These are phyloP conservation scores for Boletus sp. DNA, from an alignment of 1,284 basidiomycete genomes.

Conservation along the genomic window DNA sequence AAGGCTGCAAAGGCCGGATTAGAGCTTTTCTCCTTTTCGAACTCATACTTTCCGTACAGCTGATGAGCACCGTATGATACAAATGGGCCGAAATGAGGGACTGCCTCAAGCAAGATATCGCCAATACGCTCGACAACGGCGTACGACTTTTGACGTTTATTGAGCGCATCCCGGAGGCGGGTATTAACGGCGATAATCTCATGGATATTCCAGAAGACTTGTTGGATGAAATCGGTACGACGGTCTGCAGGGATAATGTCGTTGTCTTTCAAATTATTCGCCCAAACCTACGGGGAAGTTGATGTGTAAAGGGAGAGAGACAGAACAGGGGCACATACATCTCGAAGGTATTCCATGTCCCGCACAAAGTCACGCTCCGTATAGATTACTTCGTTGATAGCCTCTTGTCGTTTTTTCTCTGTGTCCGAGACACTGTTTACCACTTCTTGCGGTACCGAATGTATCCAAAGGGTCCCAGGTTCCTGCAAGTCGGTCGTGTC, in stretches of 20 bases:
- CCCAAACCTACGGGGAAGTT: slow-evolving; percentile 68
- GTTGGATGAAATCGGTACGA: slow-evolving; percentile 84
- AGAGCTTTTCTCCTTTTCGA: slow-evolving; percentile 94
- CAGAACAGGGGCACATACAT: slow-evolving; percentile 52
- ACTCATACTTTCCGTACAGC: slow-evolving; percentile 97
- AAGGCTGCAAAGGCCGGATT: slow-evolving; percentile 95
- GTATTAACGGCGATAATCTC: slow-evolving; percentile 93
- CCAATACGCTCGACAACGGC: slow-evolving; percentile 91
- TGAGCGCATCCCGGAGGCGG: slow-evolving; percentile 87
- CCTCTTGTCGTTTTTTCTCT: slow-evolving; percentile 97
- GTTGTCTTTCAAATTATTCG: slow-evolving; percentile 75
- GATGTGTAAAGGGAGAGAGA: slow-evolving; percentile 4
- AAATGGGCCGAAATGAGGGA: slow-evolving; percentile 89
- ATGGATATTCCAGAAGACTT: slow-evolving; percentile 98
- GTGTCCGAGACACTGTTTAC: slow-evolving; percentile 87
- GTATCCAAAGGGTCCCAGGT: slow-evolving; percentile 94
- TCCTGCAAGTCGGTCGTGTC: slow-evolving; percentile 46
- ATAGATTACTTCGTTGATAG: slow-evolving; percentile 98
- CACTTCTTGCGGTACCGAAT: slow-evolving; percentile 92
- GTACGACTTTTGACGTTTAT: slow-evolving; percentile 91
- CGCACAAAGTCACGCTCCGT: slow-evolving; percentile 97
- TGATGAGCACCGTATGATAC: slow-evolving; percentile 97
- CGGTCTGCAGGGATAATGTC: slow-evolving; percentile 78
- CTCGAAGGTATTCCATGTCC: slow-evolving; percentile 96
- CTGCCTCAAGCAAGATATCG: slow-evolving; percentile 86